Conservation (phyloP, 345 rosid genomes). For the Lepidium aucheri region DNA sequence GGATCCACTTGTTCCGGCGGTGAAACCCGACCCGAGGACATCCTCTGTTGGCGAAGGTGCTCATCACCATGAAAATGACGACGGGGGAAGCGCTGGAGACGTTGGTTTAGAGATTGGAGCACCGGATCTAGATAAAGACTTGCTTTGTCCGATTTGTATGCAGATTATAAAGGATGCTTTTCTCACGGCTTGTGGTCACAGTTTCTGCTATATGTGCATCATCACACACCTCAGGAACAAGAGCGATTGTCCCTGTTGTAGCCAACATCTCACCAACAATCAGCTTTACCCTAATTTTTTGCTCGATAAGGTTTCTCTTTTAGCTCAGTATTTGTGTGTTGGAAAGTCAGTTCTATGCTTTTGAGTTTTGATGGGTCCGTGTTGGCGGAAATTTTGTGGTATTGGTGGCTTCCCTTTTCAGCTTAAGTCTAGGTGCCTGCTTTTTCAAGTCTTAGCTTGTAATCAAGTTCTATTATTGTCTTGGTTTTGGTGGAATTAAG, state of each 20-base stretch:
- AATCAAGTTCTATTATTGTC: neutral
- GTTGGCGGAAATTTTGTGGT: neutral
- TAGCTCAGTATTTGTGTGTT: neutral
- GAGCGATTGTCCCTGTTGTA: conserved; percentile 95
- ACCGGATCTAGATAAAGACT: conserved; percentile 60
- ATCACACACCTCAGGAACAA: conserved; percentile 87
- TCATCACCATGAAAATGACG: conserved; percentile 17
- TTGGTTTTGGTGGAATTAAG: neutral
- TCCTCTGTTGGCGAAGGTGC: conserved; percentile 16
- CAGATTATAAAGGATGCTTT: conserved; percentile 92
- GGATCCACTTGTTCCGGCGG: conserved; percentile 60
- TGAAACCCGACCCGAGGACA: conserved; percentile 37
- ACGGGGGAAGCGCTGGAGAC: conserved; percentile 11
- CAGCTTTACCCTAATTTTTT: conserved; percentile 84
- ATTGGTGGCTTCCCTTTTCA: neutral
- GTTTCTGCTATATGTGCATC: conserved; percentile 96
- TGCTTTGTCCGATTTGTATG: conserved; percentile 95
- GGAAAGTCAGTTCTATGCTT: neutral
- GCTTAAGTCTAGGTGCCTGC: neutral
- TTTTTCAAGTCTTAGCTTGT: neutral
- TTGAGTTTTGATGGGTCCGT: neutral
- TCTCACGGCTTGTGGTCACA: conserved; percentile 93
- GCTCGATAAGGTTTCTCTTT: conserved; percentile 65
- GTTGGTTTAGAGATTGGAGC: conserved; percentile 14
- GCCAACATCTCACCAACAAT: conserved; percentile 60